Evolutionary conservation across 768 basidiomycete genomes (phyloP), one percentile per base, ranked within the genome.

Genomic region (Calocybe cyanea): DNA sequence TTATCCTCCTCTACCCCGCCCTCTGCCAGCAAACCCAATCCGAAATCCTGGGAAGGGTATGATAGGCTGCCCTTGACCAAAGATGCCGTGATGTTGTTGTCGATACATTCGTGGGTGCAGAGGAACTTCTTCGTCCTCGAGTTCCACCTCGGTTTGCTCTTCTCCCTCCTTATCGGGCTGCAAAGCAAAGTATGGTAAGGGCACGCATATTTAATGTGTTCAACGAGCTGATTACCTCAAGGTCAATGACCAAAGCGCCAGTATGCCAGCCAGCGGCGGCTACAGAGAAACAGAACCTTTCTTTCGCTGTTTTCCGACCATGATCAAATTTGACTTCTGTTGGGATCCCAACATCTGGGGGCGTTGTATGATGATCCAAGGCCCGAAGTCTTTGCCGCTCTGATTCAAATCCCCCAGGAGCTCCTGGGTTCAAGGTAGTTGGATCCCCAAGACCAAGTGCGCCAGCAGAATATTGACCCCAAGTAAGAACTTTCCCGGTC

Each of bases 191-290:
- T 25, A 36, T 17, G 33, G 18, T n/a, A n/a, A n/a, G 49, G 45
- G 50, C 33, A n/a, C 25, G 11, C 25, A 28, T 5, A 11, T 5
- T 28, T 11, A 28, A 6, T 28, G 25, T 5, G 25, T 44, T 23
- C 19, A 28, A 20, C 28, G 2, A 19, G 21, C 40, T 21, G 57
- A 72, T 49, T 46, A 87, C 88, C 70, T 91, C 82, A 20, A 92
- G 69, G 60, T 92, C 88, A 32, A 95, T 83, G 2, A 90, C 88
- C 38, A 97, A 69, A 1, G 92, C 91, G 7, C 92, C 93, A 45
- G 78, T 87, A 57, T 97, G 94, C 93, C 92, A 95, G 8, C 94
- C 94, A 0, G 81, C 76, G 2, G 93, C 90, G 4, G 90, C 77
- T 4, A 84, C 81, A 1, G 77, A 77, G 54, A 95, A 87, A 54